A percentile compares a stretch with the other conserved stretches of the same genome.
These are phyloP conservation scores for Claviceps africana DNA, from an alignment of 2,329 filamentous ascomycete species.

Conservation along the genomic window DNA sequence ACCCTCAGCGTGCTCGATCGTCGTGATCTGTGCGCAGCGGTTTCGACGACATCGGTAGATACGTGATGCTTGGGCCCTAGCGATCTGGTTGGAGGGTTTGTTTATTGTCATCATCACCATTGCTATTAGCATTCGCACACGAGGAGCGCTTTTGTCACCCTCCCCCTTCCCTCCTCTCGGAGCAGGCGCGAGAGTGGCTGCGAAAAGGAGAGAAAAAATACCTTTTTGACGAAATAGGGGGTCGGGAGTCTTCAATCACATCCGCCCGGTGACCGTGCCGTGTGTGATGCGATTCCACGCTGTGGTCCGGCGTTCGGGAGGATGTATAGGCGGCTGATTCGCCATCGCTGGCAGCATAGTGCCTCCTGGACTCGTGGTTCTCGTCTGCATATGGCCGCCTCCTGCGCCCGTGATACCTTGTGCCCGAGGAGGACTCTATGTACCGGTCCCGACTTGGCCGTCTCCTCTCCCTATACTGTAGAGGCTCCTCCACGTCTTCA, in stretches of 20 bases:
- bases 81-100: conserved; percentile 2
- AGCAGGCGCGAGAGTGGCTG: no score
- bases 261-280: conserved; percentile 12
- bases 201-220: conserved; percentile 2
- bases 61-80: conserved; percentile 7
- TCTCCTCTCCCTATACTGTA: conserved; percentile 6
- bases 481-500: conserved; percentile 12
- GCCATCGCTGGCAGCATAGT: conserved; percentile 14
- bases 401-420: conserved; percentile 10
- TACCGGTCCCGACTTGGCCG: conserved; percentile 16
- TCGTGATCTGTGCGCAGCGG: conserved; percentile 5
- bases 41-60: conserved; percentile 9
- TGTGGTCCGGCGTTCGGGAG: conserved; percentile 16
- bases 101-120: neutral
- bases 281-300: conserved; percentile 16
- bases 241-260: conserved; percentile 21
- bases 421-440: conserved; percentile 13
- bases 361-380: conserved; percentile 10
- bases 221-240: conserved; percentile 21
- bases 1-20: conserved; percentile 8
- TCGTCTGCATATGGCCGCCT: conserved; percentile 13
- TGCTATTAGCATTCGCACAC: neutral
- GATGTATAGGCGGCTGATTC: conserved; percentile 16
- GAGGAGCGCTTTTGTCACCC: no score
- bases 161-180: no score